These are phyloP conservation scores for Pseudocercospora fuligena DNA, from an alignment of 2,329 filamentous ascomycete genomes.

Conservation along the genomic window DNA sequence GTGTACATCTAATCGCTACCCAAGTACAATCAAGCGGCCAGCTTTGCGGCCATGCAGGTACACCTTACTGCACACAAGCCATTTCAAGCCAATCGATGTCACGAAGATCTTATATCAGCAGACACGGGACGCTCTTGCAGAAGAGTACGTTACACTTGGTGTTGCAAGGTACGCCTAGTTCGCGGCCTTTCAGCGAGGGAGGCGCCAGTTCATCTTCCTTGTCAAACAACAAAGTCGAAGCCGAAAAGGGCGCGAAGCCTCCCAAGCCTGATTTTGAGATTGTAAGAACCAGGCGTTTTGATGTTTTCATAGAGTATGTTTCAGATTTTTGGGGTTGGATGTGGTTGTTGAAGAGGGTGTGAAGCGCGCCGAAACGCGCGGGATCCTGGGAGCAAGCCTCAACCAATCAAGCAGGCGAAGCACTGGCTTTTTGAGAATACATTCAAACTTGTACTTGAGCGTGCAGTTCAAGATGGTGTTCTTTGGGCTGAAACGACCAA, in stretches of 20 bases:
- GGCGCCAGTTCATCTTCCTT: slow-evolving; percentile 15
- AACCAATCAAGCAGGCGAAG: slow-evolving; percentile 1
- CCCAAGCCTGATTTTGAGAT: slow-evolving; percentile 3
- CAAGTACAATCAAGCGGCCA: slow-evolving; percentile 10
- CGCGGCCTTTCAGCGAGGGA: slow-evolving; percentile 20
- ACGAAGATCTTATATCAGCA: slow-evolving; percentile 15
- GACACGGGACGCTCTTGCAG: slow-evolving; percentile 7
- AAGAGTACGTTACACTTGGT: slow-evolving; percentile 5
- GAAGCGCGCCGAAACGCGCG: not conserved
- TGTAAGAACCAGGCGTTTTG: slow-evolving; percentile 3
- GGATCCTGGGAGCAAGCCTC: no score
- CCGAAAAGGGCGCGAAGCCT: slow-evolving; percentile 7
- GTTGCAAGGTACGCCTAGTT: slow-evolving; percentile 22
- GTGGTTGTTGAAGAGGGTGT: slow-evolving; percentile 6
- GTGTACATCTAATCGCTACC: slow-evolving; percentile 17
- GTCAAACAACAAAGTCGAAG: slow-evolving; percentile 12
- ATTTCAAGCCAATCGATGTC: slow-evolving; percentile 16
- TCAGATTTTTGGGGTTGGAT: not conserved
- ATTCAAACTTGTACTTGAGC: slow-evolving; percentile 3
- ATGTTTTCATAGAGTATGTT: slow-evolving; percentile 14
- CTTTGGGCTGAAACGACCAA: slow-evolving; percentile 9
- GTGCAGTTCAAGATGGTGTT: not conserved
- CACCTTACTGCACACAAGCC: slow-evolving; percentile 21
- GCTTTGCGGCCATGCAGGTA: slow-evolving; percentile 21
- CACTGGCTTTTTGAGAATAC: not conserved